These are phyloP conservation scores for Hypoxylon lienhwacheense DNA, from an alignment of 495 filamentous ascomycete species.

Conservation along the genomic window DNA sequence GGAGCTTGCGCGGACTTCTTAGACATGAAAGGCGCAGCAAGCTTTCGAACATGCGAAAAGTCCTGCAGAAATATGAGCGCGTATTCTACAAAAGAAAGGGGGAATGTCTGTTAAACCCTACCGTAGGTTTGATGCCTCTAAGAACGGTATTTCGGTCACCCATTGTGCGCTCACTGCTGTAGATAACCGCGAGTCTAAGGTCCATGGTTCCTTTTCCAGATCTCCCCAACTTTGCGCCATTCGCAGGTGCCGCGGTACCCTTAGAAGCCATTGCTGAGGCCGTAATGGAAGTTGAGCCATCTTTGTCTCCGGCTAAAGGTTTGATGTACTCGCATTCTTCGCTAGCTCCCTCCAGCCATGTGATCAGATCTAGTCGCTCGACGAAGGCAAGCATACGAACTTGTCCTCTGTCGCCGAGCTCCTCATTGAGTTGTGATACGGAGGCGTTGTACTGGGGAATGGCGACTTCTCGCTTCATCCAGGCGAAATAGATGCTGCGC, in stretches of 20 bases:
- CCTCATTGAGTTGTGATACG: conserved; percentile 77
- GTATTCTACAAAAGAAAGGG: not conserved
- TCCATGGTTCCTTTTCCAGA: conserved; percentile 68
- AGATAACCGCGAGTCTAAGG: conserved; percentile 81
- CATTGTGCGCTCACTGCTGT: conserved; percentile 85
- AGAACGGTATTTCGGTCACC: conserved; percentile 89
- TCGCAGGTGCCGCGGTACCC: conserved; percentile 54
- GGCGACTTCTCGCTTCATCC: conserved; percentile 83
- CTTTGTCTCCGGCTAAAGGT: conserved; percentile 66
- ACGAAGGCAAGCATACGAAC: conserved; percentile 88
- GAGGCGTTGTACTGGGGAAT: conserved; percentile 88
- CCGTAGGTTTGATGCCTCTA: conserved; percentile 85
- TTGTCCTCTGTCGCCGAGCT: conserved; percentile 62
- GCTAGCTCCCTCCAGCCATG: conserved; percentile 85
- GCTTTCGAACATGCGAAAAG: conserved; percentile 91
- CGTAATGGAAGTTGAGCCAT: conserved; percentile 51
- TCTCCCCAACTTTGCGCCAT: conserved; percentile 42
- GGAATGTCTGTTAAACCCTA: conserved; percentile 53
- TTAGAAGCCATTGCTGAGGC: conserved; percentile 52
- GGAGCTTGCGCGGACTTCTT: conserved; percentile 52
- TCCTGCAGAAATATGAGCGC: conserved; percentile 61
- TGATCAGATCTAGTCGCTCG: conserved; percentile 84
- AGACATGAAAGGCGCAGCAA: conserved; percentile 75
- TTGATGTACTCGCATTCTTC: conserved; percentile 93
- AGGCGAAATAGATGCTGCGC: conserved; percentile 92